Evolutionary conservation across 2,329 filamentous ascomycete genomes (phyloP).

Genomic region (Thielaviopsis punctulata): DNA sequence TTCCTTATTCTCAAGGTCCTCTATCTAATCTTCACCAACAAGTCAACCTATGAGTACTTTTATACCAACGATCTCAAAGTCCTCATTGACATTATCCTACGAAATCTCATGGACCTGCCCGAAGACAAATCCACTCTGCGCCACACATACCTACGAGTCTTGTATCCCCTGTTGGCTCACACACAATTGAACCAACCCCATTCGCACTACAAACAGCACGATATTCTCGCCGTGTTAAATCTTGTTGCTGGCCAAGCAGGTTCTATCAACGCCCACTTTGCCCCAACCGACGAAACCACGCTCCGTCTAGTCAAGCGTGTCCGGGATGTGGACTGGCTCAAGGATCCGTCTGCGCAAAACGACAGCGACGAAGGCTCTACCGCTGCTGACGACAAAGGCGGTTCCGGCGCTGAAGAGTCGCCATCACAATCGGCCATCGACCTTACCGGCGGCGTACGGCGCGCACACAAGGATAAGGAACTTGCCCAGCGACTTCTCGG

Average conservation of each 20-base stretch:
- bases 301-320: slow-evolving; percentile 62
- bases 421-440: background rate
- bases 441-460: background rate
- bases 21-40: slow-evolving; percentile 87
- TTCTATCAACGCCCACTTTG: slow-evolving; percentile 54
- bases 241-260: slow-evolving; percentile 33
- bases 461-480: slow-evolving; percentile 18
- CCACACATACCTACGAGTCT: slow-evolving; percentile 85
- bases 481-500: slow-evolving; percentile 46
- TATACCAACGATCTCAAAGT: slow-evolving; percentile 96
- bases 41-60: slow-evolving; percentile 88
- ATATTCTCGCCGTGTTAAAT: slow-evolving; percentile 59
- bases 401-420: slow-evolving; percentile 17
- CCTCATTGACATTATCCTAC: slow-evolving; percentile 84
- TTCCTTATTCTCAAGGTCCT: slow-evolving; percentile 90
- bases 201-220: slow-evolving; percentile 80
- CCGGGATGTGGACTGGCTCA: slow-evolving; percentile 52
- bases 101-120: slow-evolving; percentile 89
- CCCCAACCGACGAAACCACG: slow-evolving; percentile 65
- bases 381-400: slow-evolving; percentile 19
- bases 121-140: slow-evolving; percentile 61
- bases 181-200: slow-evolving; percentile 66
- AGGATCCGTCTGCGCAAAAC: slow-evolving; percentile 19
- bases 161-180: slow-evolving; percentile 79
- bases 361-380: background rate